Evolutionary conservation across 139 green algal genomes (phyloP).

Genomic region (Klebsormidium nitens): DNA sequence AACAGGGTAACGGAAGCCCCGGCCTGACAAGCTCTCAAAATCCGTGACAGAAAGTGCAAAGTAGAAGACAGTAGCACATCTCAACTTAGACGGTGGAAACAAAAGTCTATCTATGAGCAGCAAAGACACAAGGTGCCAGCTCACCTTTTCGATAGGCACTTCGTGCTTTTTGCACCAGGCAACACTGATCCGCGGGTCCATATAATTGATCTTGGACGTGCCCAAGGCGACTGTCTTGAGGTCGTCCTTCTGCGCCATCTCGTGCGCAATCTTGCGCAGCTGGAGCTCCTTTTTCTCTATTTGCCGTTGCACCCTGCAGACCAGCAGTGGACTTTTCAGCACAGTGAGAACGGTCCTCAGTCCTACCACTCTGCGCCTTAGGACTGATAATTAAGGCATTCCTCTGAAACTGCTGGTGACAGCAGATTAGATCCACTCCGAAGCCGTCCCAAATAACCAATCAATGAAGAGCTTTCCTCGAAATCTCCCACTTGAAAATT

Average conservation of each 20-base stretch:
- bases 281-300: slow-evolving; percentile 25
- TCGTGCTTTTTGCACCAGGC: slow-evolving; percentile 93
- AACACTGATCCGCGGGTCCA: slow-evolving; percentile 97
- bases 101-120: neutral
- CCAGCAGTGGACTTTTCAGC: too few relatives aligned
- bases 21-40: neutral
- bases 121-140: neutral
- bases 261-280: slow-evolving; percentile 46
- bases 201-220: slow-evolving; percentile 99
- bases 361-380: too few relatives aligned
- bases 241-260: slow-evolving; percentile 41
- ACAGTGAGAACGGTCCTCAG: too few relatives aligned
- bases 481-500: too few relatives aligned
- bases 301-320: slow-evolving; percentile 44
- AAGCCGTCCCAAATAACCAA: too few relatives aligned
- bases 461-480: too few relatives aligned
- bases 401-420: too few relatives aligned
- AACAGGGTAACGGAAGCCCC: neutral
- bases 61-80: neutral
- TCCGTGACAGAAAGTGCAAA: neutral
- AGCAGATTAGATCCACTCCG: too few relatives aligned
- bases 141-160: slow-evolving; percentile 85
- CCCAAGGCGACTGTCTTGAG: slow-evolving; percentile 87
- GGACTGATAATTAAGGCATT: too few relatives aligned
- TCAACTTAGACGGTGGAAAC: neutral